Base-by-base conservation (phyloP, 192 early-diverging fungal species). In the Coemansia sp. region DNA sequence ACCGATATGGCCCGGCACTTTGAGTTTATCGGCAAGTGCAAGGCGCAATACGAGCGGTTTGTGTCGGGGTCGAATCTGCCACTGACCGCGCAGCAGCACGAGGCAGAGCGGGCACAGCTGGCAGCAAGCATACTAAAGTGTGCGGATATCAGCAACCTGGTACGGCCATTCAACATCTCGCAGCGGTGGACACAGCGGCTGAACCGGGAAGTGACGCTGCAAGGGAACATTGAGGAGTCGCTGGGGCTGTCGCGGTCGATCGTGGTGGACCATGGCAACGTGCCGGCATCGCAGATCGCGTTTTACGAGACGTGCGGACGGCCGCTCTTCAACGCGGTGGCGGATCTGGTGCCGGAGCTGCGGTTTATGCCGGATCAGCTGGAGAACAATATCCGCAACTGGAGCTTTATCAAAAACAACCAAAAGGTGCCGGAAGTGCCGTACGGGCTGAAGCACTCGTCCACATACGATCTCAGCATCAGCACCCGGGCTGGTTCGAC, bases 1-100 rank as follows among this genome's bases (percentile, higher is more conserved):
- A 91, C 90, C 0, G 90, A 91, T 57, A 91, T 91, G 90, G 82
- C 82, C 20, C 80, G 88, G 26, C 87, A 91, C 56, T 84, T 82
- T 62, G 87, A 90, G 48, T 91, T 88, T 66, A 86, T 90, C 18
- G 67, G 68, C 60, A 87, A 88, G 63, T 83, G 87, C 70, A 83
- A 81, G 40, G 83, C 83, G 8, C 82, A 84, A 56, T 63, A 71
- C 40, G 61, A 77, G 51, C 82, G 84, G 51, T 70, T 87, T 34
- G 56, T 69, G 53, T 49, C 65, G 10, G 71, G 78, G 6, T 64
- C 63, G 8, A 71, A 79, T 38, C 59, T 69, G 18, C 71, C 77
- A 10, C 59, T 66, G 32, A 79, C 75, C 0, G 60, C 79, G 32
- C 76, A 81, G 60, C 72, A 70, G 64, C 65, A 66, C 47, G 72